Base-by-base conservation (phyloP, 495 filamentous ascomycete species). In the Aspergillus cristatus region DNA sequence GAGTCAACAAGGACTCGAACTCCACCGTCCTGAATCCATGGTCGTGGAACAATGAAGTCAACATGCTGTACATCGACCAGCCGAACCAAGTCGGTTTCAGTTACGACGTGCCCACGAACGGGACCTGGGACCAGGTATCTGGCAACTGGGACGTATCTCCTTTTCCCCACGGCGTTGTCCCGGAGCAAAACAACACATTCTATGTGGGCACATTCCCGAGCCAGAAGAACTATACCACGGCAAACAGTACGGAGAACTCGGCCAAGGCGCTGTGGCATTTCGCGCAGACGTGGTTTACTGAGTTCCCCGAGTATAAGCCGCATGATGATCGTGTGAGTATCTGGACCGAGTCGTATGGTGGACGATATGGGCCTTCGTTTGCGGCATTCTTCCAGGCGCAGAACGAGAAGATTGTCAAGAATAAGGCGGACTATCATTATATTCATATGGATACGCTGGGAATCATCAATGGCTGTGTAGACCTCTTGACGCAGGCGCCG, bases 381-480 rank as follows among this genome's bases (percentile, higher is more conserved):
- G 70, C 74, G 25, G 63, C 72, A 12, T 84, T 76, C 48, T 74
- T 84, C 48, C 72, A 82, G 41, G 53, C 72, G 38, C 79, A 84
- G 51, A 86, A 86, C 39, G 61, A 61, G 41, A 62, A 43, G 57
- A 76, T 64, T 45, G 63, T 47, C 43, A 4, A 8, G 20, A 71
- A 64, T 26, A 54, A 57, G 7, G 55, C 46, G 2, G 32, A 65
- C 28, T 49, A 55, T 1, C 57, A 60, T 37, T 54, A 54, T 18
- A 71, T 74, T 20, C 59, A 71, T 32, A 50, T 74, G 7, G 67
- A 72, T 35, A 72, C 70, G 0, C 41, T 74, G 8, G 57, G 65
- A 0, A 67, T 74, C 28, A 63, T 86, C 34, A 88, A 90, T 52
- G 84, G 82, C 26, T 88, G 86, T 43, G 67, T 90, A 34, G 85